Evolutionary conservation across 73 alveolate genomes (phyloP).

Genomic region (Tetrahymena borealis): DNA sequence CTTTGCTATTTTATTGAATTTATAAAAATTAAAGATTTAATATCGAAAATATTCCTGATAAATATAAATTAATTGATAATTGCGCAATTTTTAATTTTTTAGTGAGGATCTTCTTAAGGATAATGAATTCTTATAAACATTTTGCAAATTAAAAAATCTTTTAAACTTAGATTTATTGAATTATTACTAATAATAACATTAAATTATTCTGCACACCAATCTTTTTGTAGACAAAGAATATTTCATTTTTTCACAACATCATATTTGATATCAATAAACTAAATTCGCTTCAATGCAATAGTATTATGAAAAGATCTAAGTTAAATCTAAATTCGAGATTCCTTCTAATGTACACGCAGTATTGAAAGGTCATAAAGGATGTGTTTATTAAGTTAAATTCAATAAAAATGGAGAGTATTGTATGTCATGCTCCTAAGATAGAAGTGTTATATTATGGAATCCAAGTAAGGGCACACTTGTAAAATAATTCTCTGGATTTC

Average conservation of each 20-base stretch:
- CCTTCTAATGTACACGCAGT: neutral
- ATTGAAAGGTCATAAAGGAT: neutral
- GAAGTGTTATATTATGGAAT: constrained; percentile 31
- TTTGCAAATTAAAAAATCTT: neutral
- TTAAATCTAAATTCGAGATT: neutral
- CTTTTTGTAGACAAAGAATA: too few relatives aligned
- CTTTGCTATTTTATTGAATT: neutral
- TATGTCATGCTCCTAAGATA: neutral
- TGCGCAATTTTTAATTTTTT: neutral
- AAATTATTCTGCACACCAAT: too few relatives aligned
- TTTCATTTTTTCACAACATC: too few relatives aligned
- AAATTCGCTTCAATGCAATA: neutral
- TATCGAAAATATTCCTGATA: neutral
- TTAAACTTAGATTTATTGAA: neutral
- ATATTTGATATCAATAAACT: too few relatives aligned
- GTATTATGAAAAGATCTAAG: neutral
- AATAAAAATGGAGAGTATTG: neutral
- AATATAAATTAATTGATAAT: neutral
- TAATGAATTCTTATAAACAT: neutral
- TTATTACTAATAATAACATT: too few relatives aligned
- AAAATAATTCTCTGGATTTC: constrained; percentile 43
- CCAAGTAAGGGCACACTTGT: constrained; percentile 39
- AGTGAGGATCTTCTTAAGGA: neutral
- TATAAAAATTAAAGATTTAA: neutral
- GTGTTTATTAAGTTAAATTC: neutral